Percentiles rank a stretch among this genome's conserved stretches.
phyloP scores from a whole-genome alignment of 2,329 filamentous ascomycete genomes.

The Cladophialophora psammophila region DNA sequence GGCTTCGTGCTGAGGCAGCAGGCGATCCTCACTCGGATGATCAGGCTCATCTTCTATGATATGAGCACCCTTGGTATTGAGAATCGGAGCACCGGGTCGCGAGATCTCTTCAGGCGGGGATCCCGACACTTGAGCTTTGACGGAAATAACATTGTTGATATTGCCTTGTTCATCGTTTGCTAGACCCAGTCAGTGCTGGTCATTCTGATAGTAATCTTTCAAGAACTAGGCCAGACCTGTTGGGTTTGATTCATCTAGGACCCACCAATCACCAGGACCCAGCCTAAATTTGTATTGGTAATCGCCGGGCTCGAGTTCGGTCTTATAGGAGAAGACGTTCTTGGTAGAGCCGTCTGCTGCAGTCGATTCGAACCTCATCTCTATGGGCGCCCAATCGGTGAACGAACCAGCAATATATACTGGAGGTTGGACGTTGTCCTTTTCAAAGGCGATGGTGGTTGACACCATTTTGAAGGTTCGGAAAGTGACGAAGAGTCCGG shows the following conservation, averaged over 20 bases:
- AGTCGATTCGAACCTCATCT: constrained; percentile 65
- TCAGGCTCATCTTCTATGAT: constrained; percentile 14
- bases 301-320: constrained; percentile 63
- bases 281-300: constrained; percentile 79
- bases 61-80: constrained; percentile 13
- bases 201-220: neutral
- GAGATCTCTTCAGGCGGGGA: constrained; percentile 1
- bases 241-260: constrained; percentile 68
- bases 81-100: neutral
- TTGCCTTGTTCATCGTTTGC: constrained; percentile 62
- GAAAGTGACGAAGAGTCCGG: neutral
- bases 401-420: constrained; percentile 75
- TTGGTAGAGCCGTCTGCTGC: constrained; percentile 59
- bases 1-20: neutral
- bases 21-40: neutral
- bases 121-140: constrained; percentile 24
- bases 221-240: constrained; percentile 57
- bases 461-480: constrained; percentile 46
- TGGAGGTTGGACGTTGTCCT: constrained; percentile 68
- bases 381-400: constrained; percentile 70
- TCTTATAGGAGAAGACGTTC: constrained; percentile 64
- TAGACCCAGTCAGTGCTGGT: constrained; percentile 38
- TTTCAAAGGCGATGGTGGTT: constrained; percentile 68
- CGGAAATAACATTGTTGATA: constrained; percentile 58
- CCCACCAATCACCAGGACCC: constrained; percentile 73